A percentile compares a stretch with the other conserved stretches of the same genome.
Conservation (phyloP, 345 rosid genomes). For the Ceriops decandra region DNA sequence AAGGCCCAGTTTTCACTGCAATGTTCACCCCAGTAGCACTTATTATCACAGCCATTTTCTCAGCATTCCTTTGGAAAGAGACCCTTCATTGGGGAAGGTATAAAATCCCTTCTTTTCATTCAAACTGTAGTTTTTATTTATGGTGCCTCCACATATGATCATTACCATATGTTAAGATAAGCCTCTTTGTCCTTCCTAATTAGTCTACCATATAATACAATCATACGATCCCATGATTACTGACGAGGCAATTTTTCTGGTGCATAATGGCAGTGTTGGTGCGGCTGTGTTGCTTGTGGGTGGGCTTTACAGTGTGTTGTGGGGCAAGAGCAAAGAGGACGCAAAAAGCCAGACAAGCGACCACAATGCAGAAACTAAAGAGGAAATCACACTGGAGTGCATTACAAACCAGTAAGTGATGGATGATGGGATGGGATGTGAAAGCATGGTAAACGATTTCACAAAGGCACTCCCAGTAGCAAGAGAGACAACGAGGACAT, state of each 20-base stretch:
- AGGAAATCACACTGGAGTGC: constrained; percentile 32
- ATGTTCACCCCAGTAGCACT: constrained; percentile 80
- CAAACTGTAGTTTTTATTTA: neutral
- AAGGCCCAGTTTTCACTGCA: constrained; percentile 79
- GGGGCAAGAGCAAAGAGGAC: constrained; percentile 78
- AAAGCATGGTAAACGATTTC: neutral
- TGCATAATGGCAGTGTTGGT: constrained; percentile 45
- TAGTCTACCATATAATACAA: neutral
- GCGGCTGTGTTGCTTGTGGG: constrained; percentile 69
- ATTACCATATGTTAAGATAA: neutral
- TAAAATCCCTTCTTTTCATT: too few species aligned
- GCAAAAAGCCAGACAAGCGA: constrained; percentile 7
- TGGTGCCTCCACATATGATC: neutral
- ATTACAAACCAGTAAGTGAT: constrained; percentile 24
- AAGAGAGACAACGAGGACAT: neutral
- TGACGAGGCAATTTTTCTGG: neutral
- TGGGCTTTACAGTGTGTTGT: constrained; percentile 71
- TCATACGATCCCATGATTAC: neutral
- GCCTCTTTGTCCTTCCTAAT: neutral
- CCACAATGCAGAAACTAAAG: constrained; percentile 30
- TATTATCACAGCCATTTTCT: constrained; percentile 59
- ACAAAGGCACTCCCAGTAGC: neutral
- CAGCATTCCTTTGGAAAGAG: constrained; percentile 68
- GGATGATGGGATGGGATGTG: constrained; percentile 9
- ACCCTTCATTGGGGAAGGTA: constrained; percentile 73